phyloP scores from a whole-genome alignment of 129 eudicot species.

The Arctium minus region DNA sequence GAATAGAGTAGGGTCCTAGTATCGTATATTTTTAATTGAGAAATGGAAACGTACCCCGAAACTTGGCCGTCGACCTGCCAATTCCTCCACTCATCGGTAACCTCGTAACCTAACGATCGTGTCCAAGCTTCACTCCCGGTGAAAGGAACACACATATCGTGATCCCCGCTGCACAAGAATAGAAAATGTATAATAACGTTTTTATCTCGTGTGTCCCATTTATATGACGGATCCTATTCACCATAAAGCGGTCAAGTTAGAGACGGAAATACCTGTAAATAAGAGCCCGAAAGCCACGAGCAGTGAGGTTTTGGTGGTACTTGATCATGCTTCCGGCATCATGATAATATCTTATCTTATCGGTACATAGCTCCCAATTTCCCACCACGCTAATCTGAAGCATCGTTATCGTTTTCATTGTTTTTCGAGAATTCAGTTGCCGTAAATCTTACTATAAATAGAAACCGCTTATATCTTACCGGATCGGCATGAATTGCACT shows the following conservation, averaged over 20 bases:
- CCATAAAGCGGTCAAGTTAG: not conserved
- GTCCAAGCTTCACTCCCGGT: constrained; percentile 98
- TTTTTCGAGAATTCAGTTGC: not conserved
- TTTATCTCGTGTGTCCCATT: not conserved
- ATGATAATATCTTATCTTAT: constrained; percentile 48
- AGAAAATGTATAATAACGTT: not conserved
- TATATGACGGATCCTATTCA: not conserved
- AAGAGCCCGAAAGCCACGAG: constrained; percentile 80
- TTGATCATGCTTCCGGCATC: constrained; percentile 96
- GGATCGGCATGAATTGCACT: constrained; percentile 91
- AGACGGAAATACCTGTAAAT: constrained; percentile 60
- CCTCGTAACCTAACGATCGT: constrained; percentile 71
- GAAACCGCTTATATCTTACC: constrained; percentile 33
- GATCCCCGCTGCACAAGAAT: constrained; percentile 70
- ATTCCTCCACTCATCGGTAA: constrained; percentile 83
- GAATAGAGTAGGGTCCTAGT: not conserved
- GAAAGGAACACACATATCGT: constrained; percentile 97
- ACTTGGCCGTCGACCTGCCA: constrained; percentile 80
- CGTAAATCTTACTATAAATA: constrained; percentile 1
- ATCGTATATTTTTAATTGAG: not conserved
- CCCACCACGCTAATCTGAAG: constrained; percentile 60
- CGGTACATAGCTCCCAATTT: constrained; percentile 74
- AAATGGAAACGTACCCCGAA: constrained; percentile 58
- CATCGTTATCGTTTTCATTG: not conserved
- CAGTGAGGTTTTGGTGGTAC: constrained; percentile 84